Conservation (phyloP, 176 grass and related monocot species). For the Chrysopogon serrulatus region DNA sequence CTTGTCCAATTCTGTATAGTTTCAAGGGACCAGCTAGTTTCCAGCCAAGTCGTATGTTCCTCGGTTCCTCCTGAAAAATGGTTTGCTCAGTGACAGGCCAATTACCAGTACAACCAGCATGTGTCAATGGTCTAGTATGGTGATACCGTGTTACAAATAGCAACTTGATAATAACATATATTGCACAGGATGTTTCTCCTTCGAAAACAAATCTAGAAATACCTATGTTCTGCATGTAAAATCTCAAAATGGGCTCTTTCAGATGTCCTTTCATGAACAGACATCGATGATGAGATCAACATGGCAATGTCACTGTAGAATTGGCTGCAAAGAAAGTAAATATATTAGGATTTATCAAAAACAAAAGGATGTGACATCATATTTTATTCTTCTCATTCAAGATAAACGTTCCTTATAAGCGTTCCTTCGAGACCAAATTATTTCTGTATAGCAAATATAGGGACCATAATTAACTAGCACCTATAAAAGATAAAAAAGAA, state of each 20-base stretch:
- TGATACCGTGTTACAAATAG: background rate
- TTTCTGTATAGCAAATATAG: conserved; percentile 14
- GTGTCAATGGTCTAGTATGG: background rate
- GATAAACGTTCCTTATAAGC: conserved; percentile 14
- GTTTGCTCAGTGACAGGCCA: background rate
- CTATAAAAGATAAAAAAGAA: background rate
- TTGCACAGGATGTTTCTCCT: conserved; percentile 15
- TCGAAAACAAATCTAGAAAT: conserved; percentile 14
- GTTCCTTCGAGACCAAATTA: background rate
- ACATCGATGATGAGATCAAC: conserved; percentile 84
- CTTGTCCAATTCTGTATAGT: background rate
- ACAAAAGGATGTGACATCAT: conserved; percentile 1
- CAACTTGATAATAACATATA: conserved; percentile 3
- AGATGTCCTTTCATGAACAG: conserved; percentile 70
- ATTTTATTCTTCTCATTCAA: conserved; percentile 15
- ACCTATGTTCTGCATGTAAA: conserved; percentile 86
- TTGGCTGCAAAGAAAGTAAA: conserved; percentile 52
- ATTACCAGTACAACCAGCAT: background rate
- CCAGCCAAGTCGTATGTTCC: background rate
- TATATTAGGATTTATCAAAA: background rate
- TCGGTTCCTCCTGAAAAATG: background rate
- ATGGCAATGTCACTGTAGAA: conserved; percentile 87
- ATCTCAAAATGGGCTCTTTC: conserved; percentile 96
- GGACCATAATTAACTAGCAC: background rate
- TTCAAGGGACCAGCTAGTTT: background rate